A percentile compares a stretch with the other conserved stretches of the same genome.
These are phyloP conservation scores for Lojkania enalia DNA, from an alignment of 2,329 filamentous ascomycete genomes.

Conservation along the genomic window DNA sequence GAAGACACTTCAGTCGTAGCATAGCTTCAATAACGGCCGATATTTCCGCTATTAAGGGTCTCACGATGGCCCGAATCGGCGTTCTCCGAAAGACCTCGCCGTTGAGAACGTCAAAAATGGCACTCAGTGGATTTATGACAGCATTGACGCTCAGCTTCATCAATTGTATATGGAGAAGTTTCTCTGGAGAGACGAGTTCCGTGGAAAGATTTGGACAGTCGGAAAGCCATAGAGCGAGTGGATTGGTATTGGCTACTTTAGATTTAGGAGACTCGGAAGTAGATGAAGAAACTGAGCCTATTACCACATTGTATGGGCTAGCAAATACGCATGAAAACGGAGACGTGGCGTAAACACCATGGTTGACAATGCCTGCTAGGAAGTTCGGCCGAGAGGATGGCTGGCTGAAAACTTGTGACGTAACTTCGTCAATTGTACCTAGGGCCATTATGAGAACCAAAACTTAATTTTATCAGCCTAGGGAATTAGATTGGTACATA, in stretches of 20 bases:
- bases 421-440: slow-evolving; percentile 75
- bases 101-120: slow-evolving; percentile 72
- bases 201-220: slow-evolving; percentile 41
- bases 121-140: slow-evolving; percentile 75
- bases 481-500: slow-evolving; percentile 50
- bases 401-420: slow-evolving; percentile 67
- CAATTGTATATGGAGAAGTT: slow-evolving; percentile 70
- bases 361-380: slow-evolving; percentile 65
- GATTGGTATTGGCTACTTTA: slow-evolving; percentile 38
- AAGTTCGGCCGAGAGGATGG: slow-evolving; percentile 68
- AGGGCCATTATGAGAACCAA: slow-evolving; percentile 42
- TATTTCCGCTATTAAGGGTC: slow-evolving; percentile 4
- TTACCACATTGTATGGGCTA: slow-evolving; percentile 58
- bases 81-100: slow-evolving; percentile 54
- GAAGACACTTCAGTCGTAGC: slow-evolving; percentile 61
- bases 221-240: slow-evolving; percentile 48
- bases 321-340: slow-evolving; percentile 59
- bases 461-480: background rate
- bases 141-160: slow-evolving; percentile 72
- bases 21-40: slow-evolving; percentile 56
- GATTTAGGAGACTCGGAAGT: background rate
- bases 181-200: slow-evolving; percentile 55
- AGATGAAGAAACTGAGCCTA: slow-evolving; percentile 49
- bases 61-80: background rate
- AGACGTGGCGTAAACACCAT: slow-evolving; percentile 53